Base-by-base conservation (phyloP, 768 basidiomycete species). In the Coprinopsis sp. region DNA sequence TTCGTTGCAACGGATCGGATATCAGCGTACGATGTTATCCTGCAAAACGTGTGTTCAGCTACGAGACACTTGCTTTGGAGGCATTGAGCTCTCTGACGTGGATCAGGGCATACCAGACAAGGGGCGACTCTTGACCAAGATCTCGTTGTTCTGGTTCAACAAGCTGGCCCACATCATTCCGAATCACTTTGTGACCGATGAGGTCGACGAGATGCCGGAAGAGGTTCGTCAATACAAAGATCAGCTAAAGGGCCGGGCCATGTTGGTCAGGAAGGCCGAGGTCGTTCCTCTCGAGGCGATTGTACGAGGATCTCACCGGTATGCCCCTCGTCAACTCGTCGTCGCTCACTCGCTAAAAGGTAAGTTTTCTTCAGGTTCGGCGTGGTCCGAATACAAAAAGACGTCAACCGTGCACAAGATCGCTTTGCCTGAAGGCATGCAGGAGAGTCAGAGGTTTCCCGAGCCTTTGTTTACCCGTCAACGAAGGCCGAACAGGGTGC, bases 1-100 rank as follows among this genome's bases (percentile, higher is more conserved):
- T 98, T 98, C 61, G 85, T 98, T 48, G 94, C 95, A 10, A 85
- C 89, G 8, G 96, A 99, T 68, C 78, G 96, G 52, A 95, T 98
- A 61, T 95, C 91, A 16, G 94, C 94, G 0, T 98, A 91, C 72
- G 95, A 99, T 73, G 87, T 96, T 55, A 84, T 98, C 59, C 77
- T 99, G 51, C 81, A 82, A 61, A 92, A 95, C 66, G 95, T 97
- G 62, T 57, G 90, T 73, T 16, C 34, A 19, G 31, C 13, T 27
- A 14, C 18, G 29, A 12, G 31, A 19, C 18, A 28, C 19, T 10
- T 16, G 21, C 38, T n/a, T 8, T 22, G 7, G 6, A 21, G n/a
- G 12, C 6, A 16, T 27, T 25, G 6, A 16, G 14, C 10, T 29
- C 10, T 11, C 39, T 28, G 23, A 37, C 37, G 27, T 50, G 25